A percentile compares a stretch with the other conserved stretches of the same genome.
Evolutionary conservation across 176 grass and related monocot species (phyloP).

Genomic region (Rhynchospora breviuscula): DNA sequence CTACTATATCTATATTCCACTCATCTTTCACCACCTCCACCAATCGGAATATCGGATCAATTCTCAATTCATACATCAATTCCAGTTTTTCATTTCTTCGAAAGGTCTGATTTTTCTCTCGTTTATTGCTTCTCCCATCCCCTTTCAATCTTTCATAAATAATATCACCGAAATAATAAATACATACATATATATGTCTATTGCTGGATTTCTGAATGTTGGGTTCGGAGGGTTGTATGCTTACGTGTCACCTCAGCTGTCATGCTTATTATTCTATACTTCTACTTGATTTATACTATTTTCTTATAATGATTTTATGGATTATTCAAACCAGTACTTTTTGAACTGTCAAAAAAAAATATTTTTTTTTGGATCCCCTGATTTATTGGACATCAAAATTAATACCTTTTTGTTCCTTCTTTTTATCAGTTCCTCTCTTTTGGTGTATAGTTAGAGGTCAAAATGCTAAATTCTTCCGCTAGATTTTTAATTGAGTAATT

Average conservation of each 20-base stretch:
- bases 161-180: neutral
- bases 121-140: neutral
- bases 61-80: neutral
- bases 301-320: neutral
- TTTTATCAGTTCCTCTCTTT: neutral
- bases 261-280: constrained; percentile 16
- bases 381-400: neutral
- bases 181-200: neutral
- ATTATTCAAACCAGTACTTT: neutral
- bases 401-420: neutral
- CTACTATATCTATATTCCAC: neutral
- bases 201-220: neutral
- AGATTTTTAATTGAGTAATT: neutral
- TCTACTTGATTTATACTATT: neutral
- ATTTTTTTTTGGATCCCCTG: too few species aligned
- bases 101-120: too few species aligned
- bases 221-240: too few species aligned
- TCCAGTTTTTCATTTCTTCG: neutral
- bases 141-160: neutral
- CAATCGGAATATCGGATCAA: neutral
- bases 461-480: neutral
- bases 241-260: neutral
- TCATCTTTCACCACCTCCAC: neutral
- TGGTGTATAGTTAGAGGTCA: neutral
- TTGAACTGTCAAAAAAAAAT: neutral